A percentile compares a stretch with the other conserved stretches of the same genome.
phyloP scores from a whole-genome alignment of 352 stramenopile species.

The Phytophthora uliginosa region DNA sequence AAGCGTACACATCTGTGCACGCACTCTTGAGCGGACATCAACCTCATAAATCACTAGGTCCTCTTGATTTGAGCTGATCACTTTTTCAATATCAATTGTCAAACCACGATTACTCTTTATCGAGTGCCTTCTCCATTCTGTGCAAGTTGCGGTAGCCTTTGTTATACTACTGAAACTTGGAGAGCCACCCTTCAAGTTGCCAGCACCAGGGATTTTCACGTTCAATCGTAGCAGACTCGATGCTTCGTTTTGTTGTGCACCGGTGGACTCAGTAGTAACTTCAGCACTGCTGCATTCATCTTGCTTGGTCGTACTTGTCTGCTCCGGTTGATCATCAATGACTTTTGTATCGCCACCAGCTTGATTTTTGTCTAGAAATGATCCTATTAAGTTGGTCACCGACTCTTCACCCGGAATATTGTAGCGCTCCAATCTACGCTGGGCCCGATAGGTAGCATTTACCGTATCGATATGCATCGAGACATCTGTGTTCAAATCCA shows the following conservation, averaged over 20 bases:
- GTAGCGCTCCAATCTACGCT: conserved; percentile 60
- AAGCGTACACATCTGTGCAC: conserved; percentile 30
- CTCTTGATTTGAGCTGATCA: not conserved
- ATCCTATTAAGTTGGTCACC: conserved; percentile 42
- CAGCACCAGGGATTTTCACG: conserved; percentile 10
- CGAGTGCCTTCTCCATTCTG: conserved; percentile 5
- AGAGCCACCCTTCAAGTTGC: not conserved
- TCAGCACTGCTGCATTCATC: conserved; percentile 22
- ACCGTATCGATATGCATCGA: not conserved
- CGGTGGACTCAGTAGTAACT: not conserved
- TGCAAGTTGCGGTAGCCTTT: not conserved
- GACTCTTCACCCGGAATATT: conserved; percentile 31
- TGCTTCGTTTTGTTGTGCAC: not conserved
- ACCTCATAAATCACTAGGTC: conserved; percentile 18
- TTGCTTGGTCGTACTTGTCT: conserved; percentile 4
- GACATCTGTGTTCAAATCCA: not conserved
- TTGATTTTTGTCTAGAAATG: conserved; percentile 46
- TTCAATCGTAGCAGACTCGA: conserved; percentile 3
- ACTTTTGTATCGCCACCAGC: not conserved
- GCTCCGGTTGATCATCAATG: not conserved
- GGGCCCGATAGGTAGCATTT: conserved; percentile 37
- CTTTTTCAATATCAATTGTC: not conserved
- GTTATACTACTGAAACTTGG: not conserved
- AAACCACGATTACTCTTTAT: not conserved
- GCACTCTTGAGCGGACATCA: conserved; percentile 31